Evolutionary conservation across 768 basidiomycete genomes (phyloP).

Genomic region (Galerina marginata): DNA sequence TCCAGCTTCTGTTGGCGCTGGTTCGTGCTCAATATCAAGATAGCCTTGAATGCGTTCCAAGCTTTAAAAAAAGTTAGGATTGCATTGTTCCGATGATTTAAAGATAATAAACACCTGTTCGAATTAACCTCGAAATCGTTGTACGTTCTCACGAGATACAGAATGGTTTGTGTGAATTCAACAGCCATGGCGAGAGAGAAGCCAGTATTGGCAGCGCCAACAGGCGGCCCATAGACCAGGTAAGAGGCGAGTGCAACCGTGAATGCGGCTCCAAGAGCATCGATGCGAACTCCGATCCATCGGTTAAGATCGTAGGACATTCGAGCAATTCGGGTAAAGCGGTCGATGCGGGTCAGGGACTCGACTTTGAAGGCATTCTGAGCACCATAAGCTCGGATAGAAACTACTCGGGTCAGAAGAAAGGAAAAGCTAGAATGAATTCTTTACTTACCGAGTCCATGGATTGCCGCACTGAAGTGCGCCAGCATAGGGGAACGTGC

Average conservation of each 20-base stretch:
- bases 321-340: slow-evolving; percentile 48
- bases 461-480: slow-evolving; percentile 43
- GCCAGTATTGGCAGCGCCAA: slow-evolving; percentile 48
- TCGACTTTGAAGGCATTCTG: slow-evolving; percentile 50
- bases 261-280: slow-evolving; percentile 60
- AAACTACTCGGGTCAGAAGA: slow-evolving; percentile 29
- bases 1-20: slow-evolving; percentile 37
- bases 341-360: slow-evolving; percentile 54
- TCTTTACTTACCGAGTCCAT: slow-evolving; percentile 49
- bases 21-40: slow-evolving; percentile 62
- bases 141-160: slow-evolving; percentile 49
- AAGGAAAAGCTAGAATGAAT: neutral
- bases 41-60: slow-evolving; percentile 76
- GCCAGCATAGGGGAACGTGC: slow-evolving; percentile 23
- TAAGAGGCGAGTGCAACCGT: slow-evolving; percentile 56
- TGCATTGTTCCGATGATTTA: too few species aligned
- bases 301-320: slow-evolving; percentile 55
- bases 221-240: slow-evolving; percentile 49
- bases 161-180: slow-evolving; percentile 58
- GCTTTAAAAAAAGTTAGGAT: slow-evolving; percentile 23
- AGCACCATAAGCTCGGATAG: slow-evolving; percentile 69
- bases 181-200: slow-evolving; percentile 65
- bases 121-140: slow-evolving; percentile 48
- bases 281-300: slow-evolving; percentile 55
- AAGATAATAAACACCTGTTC: slow-evolving; percentile 24